phyloP scores from a whole-genome alignment of 108 stramenopile species.

The Cyclotella kingstonii region DNA sequence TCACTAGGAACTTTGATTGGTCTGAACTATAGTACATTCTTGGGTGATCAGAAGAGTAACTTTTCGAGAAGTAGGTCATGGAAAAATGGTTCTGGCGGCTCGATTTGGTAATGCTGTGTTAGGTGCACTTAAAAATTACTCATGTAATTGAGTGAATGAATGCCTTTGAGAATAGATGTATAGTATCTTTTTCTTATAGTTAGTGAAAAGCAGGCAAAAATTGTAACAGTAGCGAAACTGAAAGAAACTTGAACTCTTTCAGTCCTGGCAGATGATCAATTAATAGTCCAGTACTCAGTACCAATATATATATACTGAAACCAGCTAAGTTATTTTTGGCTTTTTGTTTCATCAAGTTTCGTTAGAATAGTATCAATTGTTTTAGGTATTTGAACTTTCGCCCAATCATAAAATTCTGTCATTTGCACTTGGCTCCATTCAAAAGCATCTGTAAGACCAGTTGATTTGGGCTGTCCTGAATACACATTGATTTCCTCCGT shows the following conservation, averaged over 20 bases:
- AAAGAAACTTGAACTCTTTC: too few species aligned
- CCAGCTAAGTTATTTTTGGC: too few species aligned
- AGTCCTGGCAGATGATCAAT: too few species aligned
- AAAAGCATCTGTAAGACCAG: constrained; percentile 45
- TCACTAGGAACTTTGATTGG: constrained; percentile 12
- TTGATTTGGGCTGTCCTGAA: constrained; percentile 38
- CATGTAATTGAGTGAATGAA: background rate
- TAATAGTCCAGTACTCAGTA: too few species aligned
- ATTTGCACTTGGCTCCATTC: constrained; percentile 32
- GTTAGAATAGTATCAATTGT: constrained; percentile 31
- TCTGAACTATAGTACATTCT: constrained; percentile 29
- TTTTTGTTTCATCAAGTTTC: constrained; percentile 44
- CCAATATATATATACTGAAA: too few species aligned
- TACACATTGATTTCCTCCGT: constrained; percentile 44
- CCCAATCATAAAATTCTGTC: constrained; percentile 46
- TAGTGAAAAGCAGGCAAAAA: too few species aligned
- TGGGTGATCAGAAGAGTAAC: constrained; percentile 11
- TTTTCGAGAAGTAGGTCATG: background rate
- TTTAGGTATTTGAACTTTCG: constrained; percentile 42
- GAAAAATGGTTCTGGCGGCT: constrained; percentile 11
- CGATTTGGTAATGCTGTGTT: constrained; percentile 10
- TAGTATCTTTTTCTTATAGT: too few species aligned
- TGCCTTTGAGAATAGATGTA: too few species aligned
- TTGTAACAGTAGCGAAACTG: too few species aligned
- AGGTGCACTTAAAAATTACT: background rate